Evolutionary conservation across 2,329 filamentous ascomycete species (phyloP), one percentile per base, ranked within the genome.

Genomic region (Neofusicoccum umdonicola): DNA sequence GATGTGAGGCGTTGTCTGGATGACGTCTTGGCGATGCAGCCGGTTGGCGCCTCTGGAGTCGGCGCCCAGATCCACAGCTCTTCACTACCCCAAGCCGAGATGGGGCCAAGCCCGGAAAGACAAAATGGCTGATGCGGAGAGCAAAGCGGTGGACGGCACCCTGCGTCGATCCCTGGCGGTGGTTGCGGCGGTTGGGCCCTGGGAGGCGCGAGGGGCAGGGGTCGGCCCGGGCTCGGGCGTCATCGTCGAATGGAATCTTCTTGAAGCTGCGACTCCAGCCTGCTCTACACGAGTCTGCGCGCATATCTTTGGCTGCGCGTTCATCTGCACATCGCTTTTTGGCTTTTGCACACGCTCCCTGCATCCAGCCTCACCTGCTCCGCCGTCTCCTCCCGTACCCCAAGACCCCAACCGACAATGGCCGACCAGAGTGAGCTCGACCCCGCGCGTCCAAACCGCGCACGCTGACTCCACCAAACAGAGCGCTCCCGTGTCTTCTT

Each of bases 401-500:
- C n/a, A 22, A 27, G 12, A 11, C 13, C n/a, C 48, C 6, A 34
- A 19, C 2, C 48, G 19, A 56, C 50, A 63, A 63, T 63, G 61
- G 61, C 61, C 31, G 61, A 63, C 17, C 61, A 63, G 44, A 63
- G 61, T 63, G 44, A 35, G 61, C 17, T 35, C 15, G 5, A 48
- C 56, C 56, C 56, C 56, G 56, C 42, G 27, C 39, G 7, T 35
- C 39, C 37, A 12, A 8, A 11, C 9, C 12, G 19, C 41, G 35
- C n/a, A n/a, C 13, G 48, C 61, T 63, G n/a, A 63, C 48, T 19
- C 31, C 27, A 11, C 11, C 12, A 47, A 47, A 15, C 76, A 83
- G 83, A 83, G 77, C 90, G 91, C 73, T 87, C 87, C 76, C 89
- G 91, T 71, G 93, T 97, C 81, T 99, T 90, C 83, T 97, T 99